Percentiles rank a stretch among this genome's conserved stretches.
Conservation (phyloP, 2,329 filamentous ascomycete species). For the Diplodia seriata region DNA sequence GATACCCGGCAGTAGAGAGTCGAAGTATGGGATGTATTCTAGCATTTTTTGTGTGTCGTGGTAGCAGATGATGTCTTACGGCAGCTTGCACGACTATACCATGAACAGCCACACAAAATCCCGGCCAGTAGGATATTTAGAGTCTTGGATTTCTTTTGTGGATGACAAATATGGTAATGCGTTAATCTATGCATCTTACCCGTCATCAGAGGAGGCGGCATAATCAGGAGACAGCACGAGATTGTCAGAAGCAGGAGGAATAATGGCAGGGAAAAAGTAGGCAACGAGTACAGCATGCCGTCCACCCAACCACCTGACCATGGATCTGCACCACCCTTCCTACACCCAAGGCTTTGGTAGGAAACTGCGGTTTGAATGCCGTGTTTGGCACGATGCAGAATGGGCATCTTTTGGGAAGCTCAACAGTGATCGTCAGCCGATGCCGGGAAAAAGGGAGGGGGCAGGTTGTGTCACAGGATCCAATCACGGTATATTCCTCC, state of each 20-base stretch:
- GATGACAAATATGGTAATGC: not conserved
- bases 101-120: not conserved
- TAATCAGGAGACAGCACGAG: not conserved
- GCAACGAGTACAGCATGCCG: conserved; percentile 22
- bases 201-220: not conserved
- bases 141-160: not conserved
- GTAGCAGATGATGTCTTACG: not conserved
- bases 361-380: conserved; percentile 7
- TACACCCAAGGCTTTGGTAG: not conserved
- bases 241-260: not conserved
- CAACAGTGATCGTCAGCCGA: not conserved
- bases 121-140: not conserved
- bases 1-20: not conserved
- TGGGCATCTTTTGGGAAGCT: not conserved
- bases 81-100: not conserved
- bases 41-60: not conserved
- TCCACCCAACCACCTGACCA: conserved; percentile 1
- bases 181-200: not conserved
- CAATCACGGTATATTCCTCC: not conserved
- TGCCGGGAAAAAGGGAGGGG: not conserved
- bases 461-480: not conserved
- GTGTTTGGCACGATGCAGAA: conserved; percentile 7
- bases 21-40: not conserved
- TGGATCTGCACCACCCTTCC: not conserved
- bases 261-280: conserved; percentile 5